These are phyloP conservation scores for Boletus vinaceobasis DNA, from an alignment of 768 basidiomycete genomes.

Conservation along the genomic window DNA sequence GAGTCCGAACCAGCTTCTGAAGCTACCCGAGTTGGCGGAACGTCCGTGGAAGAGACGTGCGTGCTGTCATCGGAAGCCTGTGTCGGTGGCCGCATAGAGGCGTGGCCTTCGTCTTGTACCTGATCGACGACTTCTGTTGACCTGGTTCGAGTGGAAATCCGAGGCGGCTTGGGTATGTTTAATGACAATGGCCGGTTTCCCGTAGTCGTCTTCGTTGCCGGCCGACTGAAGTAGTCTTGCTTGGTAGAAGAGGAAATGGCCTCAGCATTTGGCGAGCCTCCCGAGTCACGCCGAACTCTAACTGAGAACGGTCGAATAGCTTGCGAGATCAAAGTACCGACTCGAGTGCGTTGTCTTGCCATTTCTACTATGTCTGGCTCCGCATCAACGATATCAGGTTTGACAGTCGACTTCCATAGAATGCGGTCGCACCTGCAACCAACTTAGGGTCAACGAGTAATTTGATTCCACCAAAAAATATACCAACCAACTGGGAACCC, in stretches of 20 bases:
- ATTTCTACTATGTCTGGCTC: constrained; percentile 33
- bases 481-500: constrained; percentile 79
- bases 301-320: constrained; percentile 47
- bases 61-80: constrained; percentile 12
- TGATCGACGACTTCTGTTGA: constrained; percentile 30
- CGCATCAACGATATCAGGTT: constrained; percentile 42
- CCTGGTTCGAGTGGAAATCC: constrained; percentile 14
- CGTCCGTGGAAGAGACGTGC: constrained; percentile 15
- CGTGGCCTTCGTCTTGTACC: neutral
- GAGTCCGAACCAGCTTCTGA: constrained; percentile 9
- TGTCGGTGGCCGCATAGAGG: constrained; percentile 9
- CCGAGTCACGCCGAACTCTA: constrained; percentile 38
- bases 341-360: constrained; percentile 40
- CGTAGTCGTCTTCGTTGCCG: constrained; percentile 6
- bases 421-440: constrained; percentile 77
- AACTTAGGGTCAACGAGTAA: constrained; percentile 2
- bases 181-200: constrained; percentile 21
- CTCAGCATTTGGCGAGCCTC: constrained; percentile 30
- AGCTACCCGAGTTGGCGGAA: constrained; percentile 2
- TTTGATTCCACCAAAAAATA: neutral
- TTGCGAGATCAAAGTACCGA: constrained; percentile 53
- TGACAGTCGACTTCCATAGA: constrained; percentile 72
- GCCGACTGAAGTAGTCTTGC: constrained; percentile 23
- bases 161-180: constrained; percentile 19
- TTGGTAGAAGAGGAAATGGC: constrained; percentile 14